These are phyloP conservation scores for Dioscorea dumetorum DNA, from an alignment of 106 monocot species.

Conservation along the genomic window DNA sequence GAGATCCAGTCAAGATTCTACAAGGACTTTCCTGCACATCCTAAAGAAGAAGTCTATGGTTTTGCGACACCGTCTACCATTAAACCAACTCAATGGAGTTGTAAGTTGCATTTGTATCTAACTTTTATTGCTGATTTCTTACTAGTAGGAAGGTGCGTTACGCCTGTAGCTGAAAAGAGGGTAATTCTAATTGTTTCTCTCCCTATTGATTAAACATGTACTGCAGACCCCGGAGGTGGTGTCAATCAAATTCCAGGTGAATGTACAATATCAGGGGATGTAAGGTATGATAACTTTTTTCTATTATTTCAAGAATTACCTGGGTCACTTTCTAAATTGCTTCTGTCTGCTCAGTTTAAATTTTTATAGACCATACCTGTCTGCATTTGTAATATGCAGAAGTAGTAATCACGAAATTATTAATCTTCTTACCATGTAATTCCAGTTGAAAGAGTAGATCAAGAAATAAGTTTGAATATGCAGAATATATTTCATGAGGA, in stretches of 20 bases:
- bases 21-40: constrained; percentile 79
- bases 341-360: no score
- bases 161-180: no score
- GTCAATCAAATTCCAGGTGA: constrained; percentile 93
- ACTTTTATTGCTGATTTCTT: background rate
- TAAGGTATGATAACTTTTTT: constrained; percentile 42
- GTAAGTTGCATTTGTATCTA: constrained; percentile 41
- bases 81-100: constrained; percentile 97
- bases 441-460: no score
- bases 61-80: constrained; percentile 96
- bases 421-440: no score
- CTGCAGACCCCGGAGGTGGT: constrained; percentile 89
- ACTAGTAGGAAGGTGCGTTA: background rate
- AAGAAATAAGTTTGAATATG: no score
- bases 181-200: background rate
- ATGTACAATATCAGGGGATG: constrained; percentile 92
- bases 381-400: no score
- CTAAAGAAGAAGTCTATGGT: constrained; percentile 68
- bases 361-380: no score
- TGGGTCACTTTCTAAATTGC: no score
- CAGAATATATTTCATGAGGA: no score
- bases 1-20: constrained; percentile 85
- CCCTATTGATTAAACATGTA: background rate
- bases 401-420: no score
- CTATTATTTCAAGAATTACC: no score